These are phyloP conservation scores for Trichoderma reesei DNA, from an alignment of 495 filamentous ascomycete species.

Conservation along the genomic window DNA sequence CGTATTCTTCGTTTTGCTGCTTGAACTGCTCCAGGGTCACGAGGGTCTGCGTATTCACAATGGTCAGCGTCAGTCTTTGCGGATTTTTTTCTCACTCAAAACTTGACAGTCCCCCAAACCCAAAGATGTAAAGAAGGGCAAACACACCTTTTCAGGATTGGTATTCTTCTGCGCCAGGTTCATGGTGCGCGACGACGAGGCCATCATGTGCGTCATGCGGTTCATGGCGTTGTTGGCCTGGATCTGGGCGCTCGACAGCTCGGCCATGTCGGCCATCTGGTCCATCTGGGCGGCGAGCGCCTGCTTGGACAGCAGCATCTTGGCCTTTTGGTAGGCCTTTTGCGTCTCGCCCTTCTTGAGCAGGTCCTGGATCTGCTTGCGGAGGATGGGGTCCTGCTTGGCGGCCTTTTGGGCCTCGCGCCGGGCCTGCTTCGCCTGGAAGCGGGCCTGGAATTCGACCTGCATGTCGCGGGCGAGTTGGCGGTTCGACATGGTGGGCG, in stretches of 20 bases:
- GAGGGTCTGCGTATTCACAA: slow-evolving; percentile 25
- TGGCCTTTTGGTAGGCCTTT: slow-evolving; percentile 75
- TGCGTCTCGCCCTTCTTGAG: slow-evolving; percentile 63
- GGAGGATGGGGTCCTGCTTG: slow-evolving; percentile 72
- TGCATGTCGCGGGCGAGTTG: slow-evolving; percentile 43
- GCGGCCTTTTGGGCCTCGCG: slow-evolving; percentile 71
- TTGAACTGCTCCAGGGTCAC: slow-evolving; percentile 69
- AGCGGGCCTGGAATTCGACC: slow-evolving; percentile 51
- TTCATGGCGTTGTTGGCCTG: slow-evolving; percentile 47
- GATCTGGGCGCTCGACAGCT: slow-evolving; percentile 41
- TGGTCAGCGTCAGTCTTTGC: not conserved
- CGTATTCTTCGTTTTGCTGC: slow-evolving; percentile 74
- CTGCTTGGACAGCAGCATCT: slow-evolving; percentile 44
- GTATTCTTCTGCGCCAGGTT: slow-evolving; percentile 63
- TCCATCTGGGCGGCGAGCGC: slow-evolving; percentile 45
- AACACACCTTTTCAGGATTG: slow-evolving; percentile 59
- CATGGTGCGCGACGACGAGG: slow-evolving; percentile 39
- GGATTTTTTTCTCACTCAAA: not conserved
- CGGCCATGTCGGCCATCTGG: slow-evolving; percentile 45
- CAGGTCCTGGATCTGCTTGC: slow-evolving; percentile 74
- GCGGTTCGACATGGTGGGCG: slow-evolving; percentile 37
- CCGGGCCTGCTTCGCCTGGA: slow-evolving; percentile 76
- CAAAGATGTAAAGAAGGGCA: too few relatives aligned
- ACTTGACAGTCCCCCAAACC: too few relatives aligned
- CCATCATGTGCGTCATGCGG: slow-evolving; percentile 45